Percentiles rank a stretch among this genome's conserved stretches.
These are phyloP conservation scores for Erodium texanum DNA, from an alignment of 441 rosid genomes.

Conservation along the genomic window DNA sequence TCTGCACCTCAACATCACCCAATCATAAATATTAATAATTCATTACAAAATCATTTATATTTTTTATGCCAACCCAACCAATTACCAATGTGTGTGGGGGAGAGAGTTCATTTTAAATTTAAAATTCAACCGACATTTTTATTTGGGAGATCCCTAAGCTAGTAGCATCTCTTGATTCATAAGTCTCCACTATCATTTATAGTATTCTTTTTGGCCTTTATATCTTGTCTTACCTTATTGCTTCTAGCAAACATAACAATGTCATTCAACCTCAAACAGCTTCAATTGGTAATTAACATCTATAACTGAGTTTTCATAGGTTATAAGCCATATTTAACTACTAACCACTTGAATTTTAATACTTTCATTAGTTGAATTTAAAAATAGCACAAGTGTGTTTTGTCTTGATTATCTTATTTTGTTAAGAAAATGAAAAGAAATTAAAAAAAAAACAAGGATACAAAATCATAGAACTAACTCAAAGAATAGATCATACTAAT, in stretches of 20 bases:
- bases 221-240: not conserved
- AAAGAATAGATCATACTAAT: too few relatives aligned
- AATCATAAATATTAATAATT: too few relatives aligned
- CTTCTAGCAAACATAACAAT: not conserved
- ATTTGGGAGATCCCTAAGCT: too few relatives aligned
- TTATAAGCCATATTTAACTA: not conserved
- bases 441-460: too few relatives aligned
- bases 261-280: not conserved
- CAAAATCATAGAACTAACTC: too few relatives aligned
- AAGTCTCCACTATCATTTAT: not conserved
- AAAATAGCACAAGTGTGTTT: too few relatives aligned
- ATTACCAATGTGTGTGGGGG: not conserved
- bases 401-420: not conserved
- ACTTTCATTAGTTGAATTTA: too few relatives aligned
- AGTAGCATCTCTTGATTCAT: not conserved
- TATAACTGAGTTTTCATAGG: too few relatives aligned
- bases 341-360: not conserved
- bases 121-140: not conserved
- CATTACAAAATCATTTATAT: too few relatives aligned
- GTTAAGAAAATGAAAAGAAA: too few relatives aligned
- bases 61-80: too few relatives aligned
- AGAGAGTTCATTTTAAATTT: not conserved
- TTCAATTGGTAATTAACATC: not conserved
- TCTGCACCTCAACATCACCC: too few relatives aligned
- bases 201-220: not conserved